Percentiles rank a stretch among this genome's conserved stretches.
These are phyloP conservation scores for Liriodendron chinense DNA, from an alignment of 164 flowering plant genomes.

Conservation along the genomic window DNA sequence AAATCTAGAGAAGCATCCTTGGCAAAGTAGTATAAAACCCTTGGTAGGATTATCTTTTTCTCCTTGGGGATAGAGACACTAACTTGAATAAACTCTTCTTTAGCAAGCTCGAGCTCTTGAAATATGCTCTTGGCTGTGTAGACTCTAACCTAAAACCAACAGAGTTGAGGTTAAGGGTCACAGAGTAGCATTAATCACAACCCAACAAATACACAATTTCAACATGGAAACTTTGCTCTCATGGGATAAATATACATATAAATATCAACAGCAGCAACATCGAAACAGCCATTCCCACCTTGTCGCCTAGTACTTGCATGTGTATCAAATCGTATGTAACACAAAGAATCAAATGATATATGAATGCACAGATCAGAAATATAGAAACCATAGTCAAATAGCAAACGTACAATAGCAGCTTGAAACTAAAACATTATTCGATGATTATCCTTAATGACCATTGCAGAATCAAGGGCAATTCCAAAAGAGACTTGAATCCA, in stretches of 20 bases:
- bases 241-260: too few species aligned
- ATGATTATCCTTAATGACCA: neutral
- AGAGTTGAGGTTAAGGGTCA: neutral
- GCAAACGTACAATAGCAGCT: neutral
- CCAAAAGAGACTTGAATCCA: neutral
- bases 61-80: conserved; percentile 37
- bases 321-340: too few species aligned
- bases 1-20: conserved; percentile 49
- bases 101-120: conserved; percentile 46
- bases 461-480: neutral
- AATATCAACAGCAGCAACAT: too few species aligned
- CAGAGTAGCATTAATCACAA: neutral
- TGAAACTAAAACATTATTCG: neutral
- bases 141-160: conserved; percentile 42
- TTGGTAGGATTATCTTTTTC: conserved; percentile 52
- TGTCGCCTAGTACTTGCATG: too few species aligned
- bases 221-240: too few species aligned
- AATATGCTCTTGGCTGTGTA: conserved; percentile 49
- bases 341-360: too few species aligned
- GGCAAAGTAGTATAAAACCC: conserved; percentile 39
- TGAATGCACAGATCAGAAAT: too few species aligned
- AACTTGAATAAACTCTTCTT: conserved; percentile 45
- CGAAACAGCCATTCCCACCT: too few species aligned
- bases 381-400: neutral
- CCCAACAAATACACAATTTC: neutral